Evolutionary conservation across 2,329 filamentous ascomycete species (phyloP).

Genomic region (Talaromyces marneffei): DNA sequence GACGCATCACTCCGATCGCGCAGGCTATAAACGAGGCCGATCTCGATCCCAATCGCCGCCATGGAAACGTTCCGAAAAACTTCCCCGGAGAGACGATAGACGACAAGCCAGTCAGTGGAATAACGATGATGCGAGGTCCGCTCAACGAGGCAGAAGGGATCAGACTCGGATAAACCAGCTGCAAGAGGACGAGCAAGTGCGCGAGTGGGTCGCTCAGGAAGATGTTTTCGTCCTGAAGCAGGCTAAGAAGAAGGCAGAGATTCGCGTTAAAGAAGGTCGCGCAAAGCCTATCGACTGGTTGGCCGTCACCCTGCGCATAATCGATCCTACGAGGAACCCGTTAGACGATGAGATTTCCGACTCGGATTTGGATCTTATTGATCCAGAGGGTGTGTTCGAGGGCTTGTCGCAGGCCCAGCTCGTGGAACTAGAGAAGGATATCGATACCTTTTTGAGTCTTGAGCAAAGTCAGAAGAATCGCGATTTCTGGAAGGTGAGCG

Average conservation of each 20-base stretch:
- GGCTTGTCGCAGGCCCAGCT: constrained; percentile 63
- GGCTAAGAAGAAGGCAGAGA: constrained; percentile 95
- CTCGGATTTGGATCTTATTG: constrained; percentile 69
- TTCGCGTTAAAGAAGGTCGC: constrained; percentile 83
- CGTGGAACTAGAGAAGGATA: constrained; percentile 72
- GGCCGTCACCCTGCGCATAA: constrained; percentile 80
- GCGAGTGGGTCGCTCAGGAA: constrained; percentile 85
- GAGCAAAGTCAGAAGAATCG: constrained; percentile 72
- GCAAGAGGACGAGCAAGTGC: constrained; percentile 70
- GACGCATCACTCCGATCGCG: constrained; percentile 26
- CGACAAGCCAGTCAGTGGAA: constrained; percentile 21
- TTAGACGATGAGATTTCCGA: constrained; percentile 78
- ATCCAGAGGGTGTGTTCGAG: constrained; percentile 76
- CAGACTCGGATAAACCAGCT: constrained; percentile 48
- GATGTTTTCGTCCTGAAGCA: constrained; percentile 95
- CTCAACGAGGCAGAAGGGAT: constrained; percentile 35
- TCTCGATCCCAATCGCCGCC: constrained; percentile 37
- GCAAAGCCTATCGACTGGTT: constrained; percentile 92
- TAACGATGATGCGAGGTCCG: constrained; percentile 19
- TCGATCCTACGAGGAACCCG: constrained; percentile 73
- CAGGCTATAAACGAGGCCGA: constrained; percentile 35
- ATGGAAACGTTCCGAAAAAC: constrained; percentile 35
- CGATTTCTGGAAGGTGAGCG: constrained; percentile 72
- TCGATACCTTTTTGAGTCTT: constrained; percentile 70
- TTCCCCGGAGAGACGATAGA: constrained; percentile 30